These are phyloP conservation scores for Fusarium albosuccineum DNA, from an alignment of 2,329 filamentous ascomycete genomes.

Conservation along the genomic window DNA sequence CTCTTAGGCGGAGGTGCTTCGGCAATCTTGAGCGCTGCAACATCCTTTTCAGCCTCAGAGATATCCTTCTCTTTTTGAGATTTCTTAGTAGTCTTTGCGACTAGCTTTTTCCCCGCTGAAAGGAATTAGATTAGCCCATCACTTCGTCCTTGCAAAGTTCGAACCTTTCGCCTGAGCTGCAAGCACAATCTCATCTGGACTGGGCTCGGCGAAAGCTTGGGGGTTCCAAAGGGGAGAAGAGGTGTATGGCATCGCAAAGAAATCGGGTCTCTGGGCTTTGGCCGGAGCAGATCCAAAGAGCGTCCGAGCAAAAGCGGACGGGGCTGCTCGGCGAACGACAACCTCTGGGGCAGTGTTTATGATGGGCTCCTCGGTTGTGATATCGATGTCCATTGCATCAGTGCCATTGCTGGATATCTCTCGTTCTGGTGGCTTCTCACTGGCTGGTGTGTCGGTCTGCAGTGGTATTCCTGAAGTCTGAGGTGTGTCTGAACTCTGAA, in stretches of 20 bases:
- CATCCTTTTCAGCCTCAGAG: slow-evolving; percentile 42
- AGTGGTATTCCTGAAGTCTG: slow-evolving; percentile 23
- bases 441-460: slow-evolving; percentile 5
- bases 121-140: slow-evolving; percentile 65
- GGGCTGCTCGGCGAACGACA: slow-evolving; percentile 44
- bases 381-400: no score
- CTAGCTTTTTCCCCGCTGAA: slow-evolving; percentile 67
- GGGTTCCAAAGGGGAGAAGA: slow-evolving; percentile 62
- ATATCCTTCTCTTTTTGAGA: slow-evolving; percentile 54
- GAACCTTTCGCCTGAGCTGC: slow-evolving; percentile 92
- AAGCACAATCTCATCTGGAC: slow-evolving; percentile 90
- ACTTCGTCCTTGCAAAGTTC: slow-evolving; percentile 66
- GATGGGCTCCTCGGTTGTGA: neutral
- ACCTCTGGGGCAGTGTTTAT: slow-evolving; percentile 11
- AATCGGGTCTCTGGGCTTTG: slow-evolving; percentile 48
- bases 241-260: slow-evolving; percentile 64
- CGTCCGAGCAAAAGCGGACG: slow-evolving; percentile 70
- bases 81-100: slow-evolving; percentile 55
- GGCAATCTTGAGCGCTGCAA: slow-evolving; percentile 58
- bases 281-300: slow-evolving; percentile 61
- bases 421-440: slow-evolving; percentile 6
- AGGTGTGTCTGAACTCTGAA: slow-evolving; percentile 39
- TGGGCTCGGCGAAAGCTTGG: slow-evolving; percentile 84
- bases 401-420: neutral
- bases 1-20: slow-evolving; percentile 71